A percentile compares a stretch with the other conserved stretches of the same genome.
Evolutionary conservation across 768 basidiomycete genomes (phyloP).

Genomic region (Mycena venus): DNA sequence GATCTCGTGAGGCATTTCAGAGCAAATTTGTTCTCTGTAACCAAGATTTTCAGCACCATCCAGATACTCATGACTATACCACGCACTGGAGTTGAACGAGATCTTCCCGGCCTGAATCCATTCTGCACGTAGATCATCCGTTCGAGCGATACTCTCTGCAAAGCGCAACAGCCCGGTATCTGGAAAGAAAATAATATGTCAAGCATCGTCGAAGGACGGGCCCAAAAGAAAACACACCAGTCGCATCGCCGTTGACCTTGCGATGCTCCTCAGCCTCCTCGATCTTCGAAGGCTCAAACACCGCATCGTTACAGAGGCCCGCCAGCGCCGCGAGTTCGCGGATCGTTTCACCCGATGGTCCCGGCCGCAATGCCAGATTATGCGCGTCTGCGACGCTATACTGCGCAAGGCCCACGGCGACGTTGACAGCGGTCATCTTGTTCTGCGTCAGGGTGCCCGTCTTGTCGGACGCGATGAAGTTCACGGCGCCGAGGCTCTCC

Average conservation of each 20-base stretch:
- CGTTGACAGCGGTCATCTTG: constrained; percentile 67
- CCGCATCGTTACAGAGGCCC: constrained; percentile 65
- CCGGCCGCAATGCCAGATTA: constrained; percentile 18
- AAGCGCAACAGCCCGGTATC: constrained; percentile 71
- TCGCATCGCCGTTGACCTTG: constrained; percentile 67
- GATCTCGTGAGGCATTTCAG: constrained; percentile 54
- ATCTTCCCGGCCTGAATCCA: constrained; percentile 54
- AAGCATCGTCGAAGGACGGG: background rate
- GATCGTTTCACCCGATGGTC: constrained; percentile 34
- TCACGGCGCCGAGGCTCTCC: constrained; percentile 75
- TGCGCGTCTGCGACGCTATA: constrained; percentile 38
- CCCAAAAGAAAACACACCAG: constrained; percentile 47
- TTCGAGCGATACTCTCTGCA: constrained; percentile 48
- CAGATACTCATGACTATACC: no score
- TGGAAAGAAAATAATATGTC: constrained; percentile 33
- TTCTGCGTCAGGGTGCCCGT: constrained; percentile 75
- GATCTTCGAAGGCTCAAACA: constrained; percentile 49
- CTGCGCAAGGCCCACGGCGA: constrained; percentile 53
- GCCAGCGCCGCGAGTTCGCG: constrained; percentile 55
- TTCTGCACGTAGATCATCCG: constrained; percentile 40
- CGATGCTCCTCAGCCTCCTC: constrained; percentile 42
- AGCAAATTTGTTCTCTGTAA: constrained; percentile 64
- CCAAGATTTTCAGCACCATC: no score
- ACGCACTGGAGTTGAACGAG: constrained; percentile 55
- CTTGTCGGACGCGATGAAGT: constrained; percentile 68